Base-by-base conservation (phyloP, 1,284 basidiomycete species). In the Vanrija sp. region DNA sequence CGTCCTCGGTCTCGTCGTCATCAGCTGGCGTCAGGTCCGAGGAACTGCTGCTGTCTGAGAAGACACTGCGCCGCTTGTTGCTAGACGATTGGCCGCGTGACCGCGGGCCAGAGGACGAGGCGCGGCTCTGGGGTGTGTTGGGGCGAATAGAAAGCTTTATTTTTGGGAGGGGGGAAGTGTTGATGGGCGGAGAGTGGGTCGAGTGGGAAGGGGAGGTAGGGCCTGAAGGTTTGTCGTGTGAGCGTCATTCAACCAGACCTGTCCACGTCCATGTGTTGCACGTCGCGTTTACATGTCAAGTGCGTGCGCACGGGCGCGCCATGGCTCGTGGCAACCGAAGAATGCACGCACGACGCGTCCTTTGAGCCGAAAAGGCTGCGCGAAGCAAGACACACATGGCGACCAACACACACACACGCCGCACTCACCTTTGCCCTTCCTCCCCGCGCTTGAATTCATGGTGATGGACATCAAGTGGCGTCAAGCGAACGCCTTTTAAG, bases 381-480 rank as follows among this genome's bases (percentile, higher is more conserved):
- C 34, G 34, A 34, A 34, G 34, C 34, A 34, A 34, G 12, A 34
- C 6, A 40, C 38, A 28, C 34, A 34, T 34, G 28, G 28, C 28
- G 7, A 28, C 28, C 28, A 7, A 28, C 28, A 28, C 28, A 28
- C 34, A 34, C 34, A 29, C 34, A 34, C 34, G 34, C 34, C 34
- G 12, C 5, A 58, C 61, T 62, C 39, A 62, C 61, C 61, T 49
- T 58, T 62, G 57, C 54, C 61, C 47, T 62, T 57, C 57, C 61
- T 57, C 57, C 57, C 61, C 57, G 48, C 46, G 43, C 51, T 43
- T 26, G 40, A 28, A 51, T 57, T 58, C 54, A 58, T 59, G 39
- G 61, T 58, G 50, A 62, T 58, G 19, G 60, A 58, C 56, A 58
- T 58, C 55, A 19, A 46, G 43, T 34, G 38, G 39, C 16, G 48